Conservation (phyloP, 176 grass and related monocot genomes). For the Dendrocalamus sinicus region DNA sequence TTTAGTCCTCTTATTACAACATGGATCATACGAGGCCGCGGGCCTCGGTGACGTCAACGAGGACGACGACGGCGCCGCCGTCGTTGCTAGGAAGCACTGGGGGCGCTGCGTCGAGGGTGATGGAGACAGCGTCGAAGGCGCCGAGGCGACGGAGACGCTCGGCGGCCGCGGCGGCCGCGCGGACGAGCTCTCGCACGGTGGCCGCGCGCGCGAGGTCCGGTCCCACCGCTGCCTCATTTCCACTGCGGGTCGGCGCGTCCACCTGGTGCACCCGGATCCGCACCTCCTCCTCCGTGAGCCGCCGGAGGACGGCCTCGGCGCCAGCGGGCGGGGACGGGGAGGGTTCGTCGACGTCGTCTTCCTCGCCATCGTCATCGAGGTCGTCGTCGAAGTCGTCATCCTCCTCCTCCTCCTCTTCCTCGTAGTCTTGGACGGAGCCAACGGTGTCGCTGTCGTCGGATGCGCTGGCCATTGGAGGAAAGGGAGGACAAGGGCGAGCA, state of each 20-base stretch:
- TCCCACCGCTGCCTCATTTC: conserved; percentile 59
- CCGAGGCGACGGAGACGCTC: conserved; percentile 67
- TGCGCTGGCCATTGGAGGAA: conserved; percentile 37
- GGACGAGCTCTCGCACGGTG: conserved; percentile 77
- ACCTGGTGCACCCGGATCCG: conserved; percentile 77
- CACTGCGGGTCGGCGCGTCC: conserved; percentile 59
- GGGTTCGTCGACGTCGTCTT: not conserved
- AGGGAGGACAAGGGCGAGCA: not conserved
- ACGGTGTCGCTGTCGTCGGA: conserved; percentile 9
- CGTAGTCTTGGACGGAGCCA: not conserved
- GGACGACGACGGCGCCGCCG: conserved; percentile 44
- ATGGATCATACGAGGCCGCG: conserved; percentile 23
- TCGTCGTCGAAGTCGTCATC: conserved; percentile 39
- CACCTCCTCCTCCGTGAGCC: conserved; percentile 67
- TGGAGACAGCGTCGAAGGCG: conserved; percentile 72
- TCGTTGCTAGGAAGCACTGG: conserved; percentile 48
- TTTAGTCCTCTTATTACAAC: not conserved
- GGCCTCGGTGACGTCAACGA: conserved; percentile 72
- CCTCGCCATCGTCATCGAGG: conserved; percentile 24
- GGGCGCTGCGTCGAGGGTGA: conserved; percentile 75
- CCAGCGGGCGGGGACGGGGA: not conserved
- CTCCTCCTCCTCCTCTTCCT: not conserved
- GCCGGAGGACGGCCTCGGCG: conserved; percentile 55
- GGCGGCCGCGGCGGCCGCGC: conserved; percentile 64
- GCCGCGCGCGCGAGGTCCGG: conserved; percentile 56